phyloP scores from a whole-genome alignment of 495 filamentous ascomycete genomes.

The Penicillium lividum region DNA sequence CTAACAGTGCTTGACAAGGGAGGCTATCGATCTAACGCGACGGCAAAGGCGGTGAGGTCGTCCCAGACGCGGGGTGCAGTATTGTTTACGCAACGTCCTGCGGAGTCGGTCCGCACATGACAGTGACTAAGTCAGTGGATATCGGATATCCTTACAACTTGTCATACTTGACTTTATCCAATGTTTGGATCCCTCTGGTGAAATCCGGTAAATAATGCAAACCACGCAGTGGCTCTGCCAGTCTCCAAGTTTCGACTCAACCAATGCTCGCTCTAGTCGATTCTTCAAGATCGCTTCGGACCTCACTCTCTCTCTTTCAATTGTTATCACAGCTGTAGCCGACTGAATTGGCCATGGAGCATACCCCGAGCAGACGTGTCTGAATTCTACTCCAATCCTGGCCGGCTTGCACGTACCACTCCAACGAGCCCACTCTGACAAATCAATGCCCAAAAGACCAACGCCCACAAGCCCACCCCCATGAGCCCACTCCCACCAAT shows the following conservation, averaged over 20 bases:
- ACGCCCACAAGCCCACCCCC: neutral
- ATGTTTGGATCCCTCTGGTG: neutral
- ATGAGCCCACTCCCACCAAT: neutral
- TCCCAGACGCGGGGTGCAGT: neutral
- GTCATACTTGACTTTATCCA: neutral
- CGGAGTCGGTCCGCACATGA: neutral
- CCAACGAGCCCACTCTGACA: neutral
- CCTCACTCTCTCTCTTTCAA: neutral
- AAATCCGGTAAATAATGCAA: neutral
- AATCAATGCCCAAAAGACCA: too few relatives aligned
- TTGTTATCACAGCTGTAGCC: neutral
- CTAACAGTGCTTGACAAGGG: neutral
- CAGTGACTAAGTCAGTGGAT: neutral
- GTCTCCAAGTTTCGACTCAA: neutral
- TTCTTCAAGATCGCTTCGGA: constrained; percentile 1
- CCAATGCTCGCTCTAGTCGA: neutral
- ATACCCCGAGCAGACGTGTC: neutral
- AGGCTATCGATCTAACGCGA: neutral
- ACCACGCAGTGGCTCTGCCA: neutral
- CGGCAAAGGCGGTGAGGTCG: neutral
- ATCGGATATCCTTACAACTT: neutral
- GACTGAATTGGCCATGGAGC: neutral
- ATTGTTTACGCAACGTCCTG: constrained; percentile 1
- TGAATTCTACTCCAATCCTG: neutral
- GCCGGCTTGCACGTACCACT: too few relatives aligned